Evolutionary conservation across 352 stramenopile species (phyloP).

Genomic region (Globisporangium lucens): DNA sequence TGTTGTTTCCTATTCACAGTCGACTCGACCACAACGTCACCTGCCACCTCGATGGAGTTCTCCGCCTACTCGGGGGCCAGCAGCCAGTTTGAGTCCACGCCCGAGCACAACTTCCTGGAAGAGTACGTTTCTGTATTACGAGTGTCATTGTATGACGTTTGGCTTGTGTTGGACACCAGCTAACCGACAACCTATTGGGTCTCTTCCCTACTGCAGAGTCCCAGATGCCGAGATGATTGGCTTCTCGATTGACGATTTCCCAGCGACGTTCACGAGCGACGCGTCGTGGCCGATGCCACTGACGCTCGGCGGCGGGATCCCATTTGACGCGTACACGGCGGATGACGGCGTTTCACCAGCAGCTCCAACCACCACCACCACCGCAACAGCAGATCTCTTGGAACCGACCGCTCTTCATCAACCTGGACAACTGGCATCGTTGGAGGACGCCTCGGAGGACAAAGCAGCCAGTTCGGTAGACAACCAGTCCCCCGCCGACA

Average conservation of each 20-base stretch:
- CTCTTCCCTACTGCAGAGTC: slow-evolving; percentile 18
- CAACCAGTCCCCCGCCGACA: slow-evolving; percentile 20
- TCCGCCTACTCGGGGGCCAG: slow-evolving; percentile 18
- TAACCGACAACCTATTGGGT: slow-evolving; percentile 1
- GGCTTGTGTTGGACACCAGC: background rate
- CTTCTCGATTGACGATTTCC: slow-evolving; percentile 68
- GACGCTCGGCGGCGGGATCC: slow-evolving; percentile 11
- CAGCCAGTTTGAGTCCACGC: slow-evolving; percentile 33
- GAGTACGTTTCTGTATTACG: slow-evolving; percentile 34
- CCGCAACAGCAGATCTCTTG: background rate
- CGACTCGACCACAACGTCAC: slow-evolving; percentile 53
- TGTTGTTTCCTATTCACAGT: slow-evolving; percentile 15
- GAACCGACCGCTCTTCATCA: background rate
- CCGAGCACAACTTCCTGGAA: slow-evolving; percentile 43
- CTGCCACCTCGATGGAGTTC: slow-evolving; percentile 41
- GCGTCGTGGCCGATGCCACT: slow-evolving; percentile 34
- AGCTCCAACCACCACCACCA: background rate
- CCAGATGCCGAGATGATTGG: slow-evolving; percentile 60
- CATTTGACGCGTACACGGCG: slow-evolving; percentile 22
- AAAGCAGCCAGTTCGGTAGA: background rate
- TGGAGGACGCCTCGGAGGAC: background rate
- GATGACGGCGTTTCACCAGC: background rate
- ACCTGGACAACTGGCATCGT: background rate
- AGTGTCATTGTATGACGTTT: background rate
- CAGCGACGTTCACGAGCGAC: slow-evolving; percentile 43